Percentiles rank a stretch among this genome's conserved stretches.
Evolutionary conservation across 2,329 filamentous ascomycete species (phyloP).

Genomic region (Clonostachys chloroleuca): DNA sequence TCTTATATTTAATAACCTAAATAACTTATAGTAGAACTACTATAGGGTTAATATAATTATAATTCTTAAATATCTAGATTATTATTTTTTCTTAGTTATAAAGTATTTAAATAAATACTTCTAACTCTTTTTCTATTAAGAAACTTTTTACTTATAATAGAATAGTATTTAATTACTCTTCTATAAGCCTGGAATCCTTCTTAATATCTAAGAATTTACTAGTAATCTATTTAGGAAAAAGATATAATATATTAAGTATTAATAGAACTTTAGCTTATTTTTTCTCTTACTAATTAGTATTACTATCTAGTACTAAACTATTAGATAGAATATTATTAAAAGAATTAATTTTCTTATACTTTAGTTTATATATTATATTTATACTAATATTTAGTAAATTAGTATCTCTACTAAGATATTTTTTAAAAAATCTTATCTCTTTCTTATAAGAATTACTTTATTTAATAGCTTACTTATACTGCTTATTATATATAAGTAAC

Average conservation of each 20-base stretch:
- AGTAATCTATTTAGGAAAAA: no score
- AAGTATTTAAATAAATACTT: background rate
- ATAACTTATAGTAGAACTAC: background rate
- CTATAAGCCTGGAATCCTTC: no score
- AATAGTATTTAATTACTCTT: background rate
- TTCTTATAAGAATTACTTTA: background rate
- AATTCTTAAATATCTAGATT: background rate
- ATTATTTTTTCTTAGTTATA: background rate
- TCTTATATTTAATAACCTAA: background rate
- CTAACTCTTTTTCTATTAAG: no score
- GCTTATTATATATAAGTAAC: background rate
- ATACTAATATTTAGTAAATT: background rate
- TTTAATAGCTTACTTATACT: background rate
- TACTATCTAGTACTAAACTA: background rate
- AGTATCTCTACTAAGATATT: background rate
- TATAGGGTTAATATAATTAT: background rate
- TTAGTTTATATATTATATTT: background rate
- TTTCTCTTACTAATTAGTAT: background rate
- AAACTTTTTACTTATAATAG: background rate
- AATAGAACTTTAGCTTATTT: no score
- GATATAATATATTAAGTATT: no score
- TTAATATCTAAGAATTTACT: no score
- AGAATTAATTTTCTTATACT: background rate
- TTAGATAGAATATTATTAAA: background rate
- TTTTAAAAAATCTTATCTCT: background rate